Conservation (phyloP, 768 basidiomycete genomes). For the Lactarius hatsudake region DNA sequence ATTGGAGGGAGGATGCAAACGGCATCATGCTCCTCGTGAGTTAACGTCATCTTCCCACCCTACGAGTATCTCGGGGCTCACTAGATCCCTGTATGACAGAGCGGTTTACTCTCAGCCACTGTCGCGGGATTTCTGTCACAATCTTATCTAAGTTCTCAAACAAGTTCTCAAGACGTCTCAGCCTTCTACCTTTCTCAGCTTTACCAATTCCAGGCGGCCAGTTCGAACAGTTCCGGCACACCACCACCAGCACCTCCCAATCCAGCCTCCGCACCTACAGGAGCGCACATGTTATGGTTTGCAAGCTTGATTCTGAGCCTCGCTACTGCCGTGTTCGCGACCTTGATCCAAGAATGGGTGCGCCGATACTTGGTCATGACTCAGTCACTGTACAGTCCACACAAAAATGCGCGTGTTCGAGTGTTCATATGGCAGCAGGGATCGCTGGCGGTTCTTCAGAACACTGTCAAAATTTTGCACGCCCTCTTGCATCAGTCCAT, state of each 20-base stretch:
- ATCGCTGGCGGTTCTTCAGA: neutral
- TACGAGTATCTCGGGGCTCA: neutral
- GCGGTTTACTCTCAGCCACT: conserved; percentile 8
- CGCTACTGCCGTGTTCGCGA: neutral
- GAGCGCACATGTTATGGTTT: neutral
- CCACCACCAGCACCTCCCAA: neutral
- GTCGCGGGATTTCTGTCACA: conserved; percentile 6
- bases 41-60: neutral
- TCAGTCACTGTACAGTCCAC: neutral
- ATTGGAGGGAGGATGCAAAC: conserved; percentile 13
- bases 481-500: conserved; percentile 7
- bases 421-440: neutral
- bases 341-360: neutral
- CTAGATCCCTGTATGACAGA: neutral
- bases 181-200: conserved; percentile 12
- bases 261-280: neutral
- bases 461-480: neutral
- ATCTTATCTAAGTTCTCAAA: conserved; percentile 3
- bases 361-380: neutral
- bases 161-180: conserved; percentile 9
- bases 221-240: neutral
- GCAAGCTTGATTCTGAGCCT: neutral
- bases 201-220: neutral
- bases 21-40: conserved; percentile 8
- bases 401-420: neutral